phyloP scores from a whole-genome alignment of 2,329 filamentous ascomycete genomes.

The Meredithiella fracta region DNA sequence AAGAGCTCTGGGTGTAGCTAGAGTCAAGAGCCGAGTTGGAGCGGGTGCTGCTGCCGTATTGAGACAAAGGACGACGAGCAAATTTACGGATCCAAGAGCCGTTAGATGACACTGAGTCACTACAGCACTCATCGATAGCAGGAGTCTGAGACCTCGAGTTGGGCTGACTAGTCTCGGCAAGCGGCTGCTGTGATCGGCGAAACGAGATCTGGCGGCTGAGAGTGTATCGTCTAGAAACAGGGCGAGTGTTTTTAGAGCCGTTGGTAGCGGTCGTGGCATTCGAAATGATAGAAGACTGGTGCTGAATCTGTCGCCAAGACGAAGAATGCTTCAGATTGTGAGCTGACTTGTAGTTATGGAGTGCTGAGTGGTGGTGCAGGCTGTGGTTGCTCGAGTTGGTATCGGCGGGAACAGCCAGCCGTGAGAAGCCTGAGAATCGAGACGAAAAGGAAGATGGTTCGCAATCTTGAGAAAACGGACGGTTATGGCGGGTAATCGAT shows the following conservation, averaged over 20 bases:
- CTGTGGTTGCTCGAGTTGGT: conserved; percentile 2
- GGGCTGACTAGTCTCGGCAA: conserved; percentile 18
- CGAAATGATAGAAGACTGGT: conserved; percentile 16
- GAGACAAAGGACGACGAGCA: conserved; percentile 47
- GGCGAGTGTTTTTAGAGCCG: conserved; percentile 11
- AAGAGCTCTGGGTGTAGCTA: conserved; percentile 9
- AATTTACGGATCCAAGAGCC: conserved; percentile 59
- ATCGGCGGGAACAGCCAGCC: conserved; percentile 4
- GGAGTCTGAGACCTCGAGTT: conserved; percentile 12
- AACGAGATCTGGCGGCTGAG: conserved; percentile 13
- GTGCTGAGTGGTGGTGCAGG: not conserved
- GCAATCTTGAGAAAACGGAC: conserved; percentile 12
- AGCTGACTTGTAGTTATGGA: conserved; percentile 3
- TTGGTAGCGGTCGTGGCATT: conserved; percentile 13
- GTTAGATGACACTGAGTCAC: conserved; percentile 41
- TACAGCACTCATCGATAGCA: conserved; percentile 26
- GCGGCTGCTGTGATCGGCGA: conserved; percentile 6
- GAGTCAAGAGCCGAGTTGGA: conserved; percentile 46
- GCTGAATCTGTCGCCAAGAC: conserved; percentile 11
- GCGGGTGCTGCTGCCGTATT: conserved; percentile 42
- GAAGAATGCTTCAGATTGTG: conserved; percentile 11
- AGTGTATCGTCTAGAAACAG: conserved; percentile 18
- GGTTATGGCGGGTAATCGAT: conserved; percentile 3
- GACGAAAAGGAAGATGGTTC: conserved; percentile 7
- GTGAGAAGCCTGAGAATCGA: conserved; percentile 7